These are phyloP conservation scores for Boletus tylopilopsis DNA, from an alignment of 768 basidiomycete species.

Conservation along the genomic window DNA sequence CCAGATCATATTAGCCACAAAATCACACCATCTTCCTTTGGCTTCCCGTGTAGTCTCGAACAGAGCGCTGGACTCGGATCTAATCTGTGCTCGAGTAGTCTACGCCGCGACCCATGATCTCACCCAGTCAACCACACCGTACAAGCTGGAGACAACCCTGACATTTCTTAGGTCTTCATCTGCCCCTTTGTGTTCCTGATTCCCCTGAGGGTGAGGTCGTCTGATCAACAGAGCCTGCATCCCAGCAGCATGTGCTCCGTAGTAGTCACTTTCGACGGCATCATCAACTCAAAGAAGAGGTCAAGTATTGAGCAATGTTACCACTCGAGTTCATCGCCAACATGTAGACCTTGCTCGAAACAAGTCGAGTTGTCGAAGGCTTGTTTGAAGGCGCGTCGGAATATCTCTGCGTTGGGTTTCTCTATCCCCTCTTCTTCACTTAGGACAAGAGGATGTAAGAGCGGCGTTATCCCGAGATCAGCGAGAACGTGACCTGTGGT, in stretches of 20 bases:
- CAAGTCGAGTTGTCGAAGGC: neutral
- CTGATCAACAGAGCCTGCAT: conserved; percentile 57
- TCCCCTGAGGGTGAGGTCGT: conserved; percentile 46
- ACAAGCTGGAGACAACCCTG: conserved; percentile 35
- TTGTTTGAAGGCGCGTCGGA: conserved; percentile 38
- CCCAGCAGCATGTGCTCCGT: conserved; percentile 54
- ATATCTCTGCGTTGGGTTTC: conserved; percentile 65
- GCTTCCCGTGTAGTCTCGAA: no score
- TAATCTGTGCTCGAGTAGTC: neutral
- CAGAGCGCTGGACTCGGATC: no score
- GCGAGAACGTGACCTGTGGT: conserved; percentile 45
- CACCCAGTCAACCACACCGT: conserved; percentile 37
- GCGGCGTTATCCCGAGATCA: conserved; percentile 53
- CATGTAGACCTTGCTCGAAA: conserved; percentile 51
- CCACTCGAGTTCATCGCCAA: conserved; percentile 73
- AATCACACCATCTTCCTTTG: no score
- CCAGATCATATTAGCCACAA: no score
- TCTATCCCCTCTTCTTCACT: conserved; percentile 68
- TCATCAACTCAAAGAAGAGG: neutral
- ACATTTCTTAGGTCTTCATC: conserved; percentile 40
- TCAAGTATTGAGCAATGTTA: conserved; percentile 29
- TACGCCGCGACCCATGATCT: conserved; percentile 11
- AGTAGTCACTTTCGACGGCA: conserved; percentile 51
- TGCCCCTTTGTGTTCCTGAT: conserved; percentile 41
- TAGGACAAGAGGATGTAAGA: conserved; percentile 54